These are phyloP conservation scores for Vigna angularis DNA, from an alignment of 306 rosid genomes.

Conservation along the genomic window DNA sequence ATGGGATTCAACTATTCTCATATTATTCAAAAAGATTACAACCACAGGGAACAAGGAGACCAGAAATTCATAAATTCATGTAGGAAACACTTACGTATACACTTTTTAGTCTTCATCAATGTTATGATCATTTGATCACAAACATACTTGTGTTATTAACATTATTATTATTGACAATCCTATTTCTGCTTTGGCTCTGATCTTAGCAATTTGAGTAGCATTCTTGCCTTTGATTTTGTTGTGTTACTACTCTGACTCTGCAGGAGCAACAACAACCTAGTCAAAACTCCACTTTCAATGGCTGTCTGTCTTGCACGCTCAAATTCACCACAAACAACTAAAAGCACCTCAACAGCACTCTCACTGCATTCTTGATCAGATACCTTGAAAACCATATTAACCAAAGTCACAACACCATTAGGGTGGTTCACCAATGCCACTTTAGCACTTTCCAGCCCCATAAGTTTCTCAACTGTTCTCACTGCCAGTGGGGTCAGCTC, in stretches of 20 bases:
- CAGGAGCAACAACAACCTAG: constrained; percentile 72
- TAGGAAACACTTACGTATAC: background rate
- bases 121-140: background rate
- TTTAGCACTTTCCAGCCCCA: constrained; percentile 58
- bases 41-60: background rate
- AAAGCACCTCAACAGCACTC: constrained; percentile 67
- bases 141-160: background rate
- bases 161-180: constrained; percentile 30
- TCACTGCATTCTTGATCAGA: constrained; percentile 76
- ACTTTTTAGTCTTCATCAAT: background rate
- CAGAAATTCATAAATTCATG: background rate
- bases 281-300: constrained; percentile 65
- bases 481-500: constrained; percentile 53
- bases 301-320: constrained; percentile 71
- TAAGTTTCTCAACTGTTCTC: constrained; percentile 64
- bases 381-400: constrained; percentile 74
- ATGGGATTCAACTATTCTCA: constrained; percentile 2
- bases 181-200: constrained; percentile 50
- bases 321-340: constrained; percentile 57
- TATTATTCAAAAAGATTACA: constrained; percentile 1
- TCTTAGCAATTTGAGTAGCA: constrained; percentile 80
- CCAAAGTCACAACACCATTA: constrained; percentile 57
- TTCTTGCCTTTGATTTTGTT: constrained; percentile 79
- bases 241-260: constrained; percentile 71
- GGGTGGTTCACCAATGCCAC: constrained; percentile 57